phyloP scores from a whole-genome alignment of 2,329 filamentous ascomycete species.

The Botrytis medusae region DNA sequence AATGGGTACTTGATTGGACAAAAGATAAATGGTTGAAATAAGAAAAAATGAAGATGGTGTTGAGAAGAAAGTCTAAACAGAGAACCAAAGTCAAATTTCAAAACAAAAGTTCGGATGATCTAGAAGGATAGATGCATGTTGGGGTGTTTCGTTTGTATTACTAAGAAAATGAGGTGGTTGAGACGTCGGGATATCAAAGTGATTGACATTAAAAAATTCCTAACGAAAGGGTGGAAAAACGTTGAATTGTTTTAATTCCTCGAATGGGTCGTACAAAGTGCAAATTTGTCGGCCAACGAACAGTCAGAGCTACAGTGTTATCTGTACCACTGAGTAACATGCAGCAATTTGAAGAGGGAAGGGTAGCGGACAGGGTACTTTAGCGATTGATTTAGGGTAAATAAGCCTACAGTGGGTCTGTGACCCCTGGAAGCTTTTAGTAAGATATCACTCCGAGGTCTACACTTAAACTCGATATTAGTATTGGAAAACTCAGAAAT shows the following conservation, averaged over 20 bases:
- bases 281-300: background rate
- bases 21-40: background rate
- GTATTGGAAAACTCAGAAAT: background rate
- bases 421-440: background rate
- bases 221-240: background rate
- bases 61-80: background rate
- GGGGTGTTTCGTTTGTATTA: background rate
- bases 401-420: conserved; percentile 6
- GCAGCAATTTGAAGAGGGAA: conserved; percentile 9
- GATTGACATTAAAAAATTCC: background rate
- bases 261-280: background rate
- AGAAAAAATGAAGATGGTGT: background rate
- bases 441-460: background rate
- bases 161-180: conserved; percentile 7
- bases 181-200: background rate
- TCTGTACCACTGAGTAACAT: background rate
- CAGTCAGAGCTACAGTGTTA: background rate
- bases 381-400: conserved; percentile 13
- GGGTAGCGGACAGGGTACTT: background rate
- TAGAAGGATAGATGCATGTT: background rate
- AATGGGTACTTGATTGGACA: background rate
- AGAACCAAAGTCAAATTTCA: background rate
- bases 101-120: background rate
- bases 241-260: background rate
- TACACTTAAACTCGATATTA: background rate